Evolutionary conservation across 495 filamentous ascomycete genomes (phyloP).

Genomic region (Neurospora africana): DNA sequence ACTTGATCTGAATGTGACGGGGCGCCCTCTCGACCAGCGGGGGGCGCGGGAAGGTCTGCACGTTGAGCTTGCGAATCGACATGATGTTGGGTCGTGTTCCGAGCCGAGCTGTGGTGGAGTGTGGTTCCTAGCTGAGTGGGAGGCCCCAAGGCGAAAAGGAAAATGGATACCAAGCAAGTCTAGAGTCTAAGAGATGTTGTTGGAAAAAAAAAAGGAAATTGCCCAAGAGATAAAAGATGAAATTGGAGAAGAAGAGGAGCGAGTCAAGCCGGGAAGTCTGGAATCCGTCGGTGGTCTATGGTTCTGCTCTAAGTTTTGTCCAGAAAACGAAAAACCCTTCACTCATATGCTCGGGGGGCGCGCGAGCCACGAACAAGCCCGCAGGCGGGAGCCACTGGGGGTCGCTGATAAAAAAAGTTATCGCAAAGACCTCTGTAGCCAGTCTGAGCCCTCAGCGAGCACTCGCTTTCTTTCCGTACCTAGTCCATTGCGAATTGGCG

Average conservation of each 20-base stretch:
- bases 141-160: background rate
- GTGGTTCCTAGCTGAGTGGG: background rate
- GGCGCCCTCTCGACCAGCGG: slow-evolving; percentile 40
- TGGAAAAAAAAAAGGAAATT: background rate
- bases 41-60: slow-evolving; percentile 48
- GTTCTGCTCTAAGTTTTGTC: background rate
- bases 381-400: background rate
- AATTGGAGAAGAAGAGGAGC: slow-evolving; percentile 2
- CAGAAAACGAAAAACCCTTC: background rate
- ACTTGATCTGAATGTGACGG: slow-evolving; percentile 43
- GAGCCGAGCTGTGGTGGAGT: background rate
- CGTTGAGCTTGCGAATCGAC: slow-evolving; percentile 41
- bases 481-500: background rate
- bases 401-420: background rate
- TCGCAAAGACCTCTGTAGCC: background rate
- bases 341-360: background rate
- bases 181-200: background rate
- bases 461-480: background rate
- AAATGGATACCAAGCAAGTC: background rate
- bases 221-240: background rate
- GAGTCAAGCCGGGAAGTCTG: slow-evolving; percentile 1
- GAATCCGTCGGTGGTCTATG: background rate
- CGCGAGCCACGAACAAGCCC: background rate
- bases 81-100: slow-evolving; percentile 11
- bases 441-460: background rate